phyloP scores from a whole-genome alignment of 257 asterid genomes.

The Fraxinus pennsylvanica region DNA sequence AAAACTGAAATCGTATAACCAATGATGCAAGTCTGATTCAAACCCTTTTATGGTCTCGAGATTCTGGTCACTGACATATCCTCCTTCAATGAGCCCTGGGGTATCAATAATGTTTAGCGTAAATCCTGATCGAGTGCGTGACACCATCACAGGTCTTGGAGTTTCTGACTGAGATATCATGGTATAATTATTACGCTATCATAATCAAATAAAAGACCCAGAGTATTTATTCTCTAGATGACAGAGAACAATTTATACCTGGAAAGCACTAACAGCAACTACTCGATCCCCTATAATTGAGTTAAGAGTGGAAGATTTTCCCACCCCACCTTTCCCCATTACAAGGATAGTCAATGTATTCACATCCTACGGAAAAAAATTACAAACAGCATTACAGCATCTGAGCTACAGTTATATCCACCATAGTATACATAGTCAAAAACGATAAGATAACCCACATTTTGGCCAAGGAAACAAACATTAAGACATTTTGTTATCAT shows the following conservation, averaged over 20 bases:
- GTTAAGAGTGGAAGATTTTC: constrained; percentile 91
- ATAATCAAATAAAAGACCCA: constrained; percentile 2
- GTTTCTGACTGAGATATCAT: constrained; percentile 69
- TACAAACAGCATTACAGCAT: constrained; percentile 4
- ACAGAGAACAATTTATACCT: constrained; percentile 46
- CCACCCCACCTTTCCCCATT: constrained; percentile 99
- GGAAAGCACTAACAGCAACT: constrained; percentile 93
- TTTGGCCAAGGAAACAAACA: not conserved
- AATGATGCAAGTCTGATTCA: not conserved
- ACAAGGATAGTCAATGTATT: constrained; percentile 79
- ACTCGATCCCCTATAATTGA: constrained; percentile 89
- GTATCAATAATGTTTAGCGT: constrained; percentile 89
- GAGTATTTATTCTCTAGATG: constrained; percentile 2
- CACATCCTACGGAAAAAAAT: constrained; percentile 55
- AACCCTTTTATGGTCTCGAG: constrained; percentile 82
- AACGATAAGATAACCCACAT: constrained; percentile 2
- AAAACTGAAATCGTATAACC: not conserved
- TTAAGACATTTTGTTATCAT: not conserved
- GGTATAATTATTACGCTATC: not conserved
- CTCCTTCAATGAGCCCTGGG: constrained; percentile 97
- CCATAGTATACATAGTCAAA: not conserved
- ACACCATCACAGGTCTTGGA: constrained; percentile 93
- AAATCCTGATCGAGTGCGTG: constrained; percentile 80
- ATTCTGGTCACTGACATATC: constrained; percentile 81
- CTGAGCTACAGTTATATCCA: not conserved